phyloP scores from a whole-genome alignment of 2,329 filamentous ascomycete species.

The Lecanoromycetidae sp. region DNA sequence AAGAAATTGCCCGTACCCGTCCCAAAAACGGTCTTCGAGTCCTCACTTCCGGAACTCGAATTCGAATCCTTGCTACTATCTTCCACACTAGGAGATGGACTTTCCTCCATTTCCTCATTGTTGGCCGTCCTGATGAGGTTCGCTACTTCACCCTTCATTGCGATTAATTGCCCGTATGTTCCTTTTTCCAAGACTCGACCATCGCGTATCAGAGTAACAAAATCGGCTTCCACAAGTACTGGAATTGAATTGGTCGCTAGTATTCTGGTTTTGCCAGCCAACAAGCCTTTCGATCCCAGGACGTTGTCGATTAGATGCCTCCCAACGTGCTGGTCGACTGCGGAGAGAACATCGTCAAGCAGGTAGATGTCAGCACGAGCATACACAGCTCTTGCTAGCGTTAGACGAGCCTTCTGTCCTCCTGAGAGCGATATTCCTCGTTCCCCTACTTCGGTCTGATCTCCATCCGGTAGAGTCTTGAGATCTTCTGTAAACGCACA shows the following conservation, averaged over 20 bases:
- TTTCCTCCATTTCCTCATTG: constrained; percentile 34
- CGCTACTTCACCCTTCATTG: constrained; percentile 83
- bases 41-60: constrained; percentile 33
- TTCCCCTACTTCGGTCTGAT: constrained; percentile 93
- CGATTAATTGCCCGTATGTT: constrained; percentile 80
- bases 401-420: constrained; percentile 88
- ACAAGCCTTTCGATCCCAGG: constrained; percentile 69
- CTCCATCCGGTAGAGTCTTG: constrained; percentile 80
- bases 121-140: constrained; percentile 69
- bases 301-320: constrained; percentile 91
- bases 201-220: constrained; percentile 72
- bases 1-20: constrained; percentile 38
- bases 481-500: constrained; percentile 90
- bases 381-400: constrained; percentile 86
- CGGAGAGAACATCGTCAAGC: constrained; percentile 85
- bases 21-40: constrained; percentile 49
- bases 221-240: constrained; percentile 78
- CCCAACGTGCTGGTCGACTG: constrained; percentile 96
- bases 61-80: constrained; percentile 25
- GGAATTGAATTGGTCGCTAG: constrained; percentile 92
- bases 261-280: constrained; percentile 77
- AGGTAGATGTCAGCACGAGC: constrained; percentile 93
- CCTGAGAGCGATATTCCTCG: constrained; percentile 91
- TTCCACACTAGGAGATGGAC: constrained; percentile 29
- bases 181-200: constrained; percentile 76